Evolutionary conservation across 179 eudicot genomes (phyloP), one percentile per base, ranked within the genome.

Genomic region (Gypsophila paniculata): DNA sequence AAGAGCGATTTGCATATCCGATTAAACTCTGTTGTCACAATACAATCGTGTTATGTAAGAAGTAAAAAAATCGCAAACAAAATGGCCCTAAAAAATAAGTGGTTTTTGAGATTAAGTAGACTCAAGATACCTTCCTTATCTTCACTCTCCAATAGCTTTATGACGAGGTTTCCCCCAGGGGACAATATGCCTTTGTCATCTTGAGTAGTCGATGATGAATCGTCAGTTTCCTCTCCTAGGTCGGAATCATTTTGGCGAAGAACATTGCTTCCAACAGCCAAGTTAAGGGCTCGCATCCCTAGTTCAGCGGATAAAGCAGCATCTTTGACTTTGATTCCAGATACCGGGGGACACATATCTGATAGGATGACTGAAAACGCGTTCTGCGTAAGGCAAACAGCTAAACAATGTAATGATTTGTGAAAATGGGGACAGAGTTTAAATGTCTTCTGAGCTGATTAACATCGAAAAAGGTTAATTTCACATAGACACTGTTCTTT

Each of bases 261-360:
- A 19, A 79, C 82, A 51, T 77, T 39, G 42, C 81, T 72, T 61
- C 97, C 98, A 38, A 93, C 79, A 52, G 98, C 96, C 73, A 93
- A 70, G 79, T 85, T 85, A 67, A 93, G 84, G 66, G 98, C 96
- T 72, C 86, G 84, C 97, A 91, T 91, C 54, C 96, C 98, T 76
- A 93, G 78, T 83, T 89, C 97, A 64, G 88, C 78, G 34, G 98
- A 93, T 66, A 93, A 75, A 71, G 96, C 96, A 49, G 98, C 97
- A 76, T 93, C 98, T 81, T 82, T 86, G 22, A 84, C 79, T 70
- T 82, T 84, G 75, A 93, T 93, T 65, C 98, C 98, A 44, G 98
- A 91, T 65, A 93, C 96, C 58, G 68, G 68, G 39, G 97, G 98
- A 44, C 98, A 93, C 98, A 93, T 91, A 77, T 93, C 98, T 14